Evolutionary conservation across 768 basidiomycete genomes (phyloP), one percentile per base, ranked within the genome.

Genomic region (Tylopilus subfusipes): DNA sequence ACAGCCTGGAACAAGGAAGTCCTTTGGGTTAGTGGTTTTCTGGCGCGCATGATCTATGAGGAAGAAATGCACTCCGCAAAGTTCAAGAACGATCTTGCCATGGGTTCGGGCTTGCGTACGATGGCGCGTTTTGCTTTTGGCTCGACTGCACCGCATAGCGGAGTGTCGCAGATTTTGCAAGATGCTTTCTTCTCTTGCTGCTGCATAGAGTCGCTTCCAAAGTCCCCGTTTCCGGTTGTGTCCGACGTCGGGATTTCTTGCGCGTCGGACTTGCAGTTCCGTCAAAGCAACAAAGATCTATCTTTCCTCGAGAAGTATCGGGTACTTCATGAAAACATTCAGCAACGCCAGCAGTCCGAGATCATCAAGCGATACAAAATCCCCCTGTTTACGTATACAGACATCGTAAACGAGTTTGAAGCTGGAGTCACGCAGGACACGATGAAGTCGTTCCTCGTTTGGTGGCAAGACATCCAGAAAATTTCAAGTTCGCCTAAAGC

Each of bases 1-100:
- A 27, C 54, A 89, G 88, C 84, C 16, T 96, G 93, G 94, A 98
- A 98, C 65, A 82, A 81, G 58, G 95, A 97, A 64, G 77, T 98
- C 10, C 76, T 98, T 10, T 85, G 81, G 64, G 77, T 90, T 19
- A 88, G 92, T 7, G 96, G 94, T 3, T 82, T 88, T 54, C 77
- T 97, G 34, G 78, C 89, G 39, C 85, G 95, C 16, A 72, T 84
- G 5, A 87, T 91, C 0, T 98, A 96, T 62, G 93, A 97, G 61
- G 72, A 83, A 42, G 92, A 97, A 69, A 73, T 97, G 62, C 18
- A 39, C 42, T 22, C 11, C 5, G 52, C 50, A 7, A n/a, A 22
- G 19, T 53, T 19, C 13, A 38, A n/a, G 33, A 42, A 31, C 5
- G 31, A 44, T 7, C 36, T 29, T 18, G 57, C 31, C 40, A 49